A percentile compares a stretch with the other conserved stretches of the same genome.
Evolutionary conservation across 495 filamentous ascomycete genomes (phyloP).

Genomic region (Penicillium salamii): DNA sequence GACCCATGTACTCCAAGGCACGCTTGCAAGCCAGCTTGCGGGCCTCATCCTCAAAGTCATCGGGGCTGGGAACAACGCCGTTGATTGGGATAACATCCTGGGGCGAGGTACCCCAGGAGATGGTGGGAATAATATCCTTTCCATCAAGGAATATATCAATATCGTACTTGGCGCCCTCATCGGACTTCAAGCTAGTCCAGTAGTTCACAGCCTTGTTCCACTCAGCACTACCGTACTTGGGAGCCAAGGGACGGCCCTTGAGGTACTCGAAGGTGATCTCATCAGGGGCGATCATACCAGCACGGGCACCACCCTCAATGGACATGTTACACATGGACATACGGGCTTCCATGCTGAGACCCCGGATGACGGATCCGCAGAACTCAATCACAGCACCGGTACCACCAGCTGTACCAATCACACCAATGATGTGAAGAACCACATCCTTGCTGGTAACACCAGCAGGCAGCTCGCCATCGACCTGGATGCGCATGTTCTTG

Average conservation of each 20-base stretch:
- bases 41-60: slow-evolving; percentile 72
- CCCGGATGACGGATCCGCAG: slow-evolving; percentile 87
- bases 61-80: slow-evolving; percentile 82
- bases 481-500: slow-evolving; percentile 98
- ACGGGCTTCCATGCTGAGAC: slow-evolving; percentile 91
- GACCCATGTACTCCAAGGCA: slow-evolving; percentile 94
- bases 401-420: slow-evolving; percentile 93
- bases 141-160: slow-evolving; percentile 81
- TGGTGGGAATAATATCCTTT: slow-evolving; percentile 88
- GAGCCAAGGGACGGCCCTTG: slow-evolving; percentile 83
- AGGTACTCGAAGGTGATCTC: slow-evolving; percentile 94
- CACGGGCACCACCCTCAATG: slow-evolving; percentile 94
- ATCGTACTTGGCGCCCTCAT: slow-evolving; percentile 83
- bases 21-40: slow-evolving; percentile 76
- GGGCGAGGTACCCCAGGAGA: slow-evolving; percentile 96
- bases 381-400: slow-evolving; percentile 95
- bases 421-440: slow-evolving; percentile 87
- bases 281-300: slow-evolving; percentile 95
- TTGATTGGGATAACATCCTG: slow-evolving; percentile 95
- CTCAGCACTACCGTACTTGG: slow-evolving; percentile 75
- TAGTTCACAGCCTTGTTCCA: slow-evolving; percentile 88
- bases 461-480: slow-evolving; percentile 84
- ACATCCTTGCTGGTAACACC: slow-evolving; percentile 97
- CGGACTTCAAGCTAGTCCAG: slow-evolving; percentile 84
- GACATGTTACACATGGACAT: slow-evolving; percentile 99